phyloP scores from a whole-genome alignment of 192 early-diverging fungal genomes.

The Lobosporangium transversale region DNA sequence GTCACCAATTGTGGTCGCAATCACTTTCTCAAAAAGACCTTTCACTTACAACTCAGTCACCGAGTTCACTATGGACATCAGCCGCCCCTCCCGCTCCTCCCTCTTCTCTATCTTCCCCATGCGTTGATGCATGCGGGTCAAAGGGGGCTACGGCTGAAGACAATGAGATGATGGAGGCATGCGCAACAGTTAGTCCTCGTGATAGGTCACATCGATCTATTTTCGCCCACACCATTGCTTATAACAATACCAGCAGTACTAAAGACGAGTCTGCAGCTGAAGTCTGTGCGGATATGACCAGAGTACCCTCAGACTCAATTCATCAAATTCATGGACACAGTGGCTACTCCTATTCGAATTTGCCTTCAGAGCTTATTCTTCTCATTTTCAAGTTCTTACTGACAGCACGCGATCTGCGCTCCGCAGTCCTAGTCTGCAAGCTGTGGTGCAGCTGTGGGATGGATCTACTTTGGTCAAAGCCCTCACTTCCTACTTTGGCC shows the following conservation, averaged over 20 bases:
- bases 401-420: slow-evolving; percentile 55
- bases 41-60: background rate
- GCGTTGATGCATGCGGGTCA: background rate
- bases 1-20: background rate
- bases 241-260: background rate
- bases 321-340: background rate
- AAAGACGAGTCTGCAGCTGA: no score
- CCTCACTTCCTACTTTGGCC: background rate
- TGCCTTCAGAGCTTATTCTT: slow-evolving; percentile 65
- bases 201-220: background rate
- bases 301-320: no score
- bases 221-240: background rate
- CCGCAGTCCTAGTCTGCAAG: slow-evolving; percentile 61
- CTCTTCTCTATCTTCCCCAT: background rate
- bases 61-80: background rate
- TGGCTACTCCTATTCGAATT: slow-evolving; percentile 11
- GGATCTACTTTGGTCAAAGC: slow-evolving; percentile 36
- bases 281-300: no score
- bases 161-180: background rate
- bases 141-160: background rate
- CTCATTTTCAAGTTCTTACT: slow-evolving; percentile 60
- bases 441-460: slow-evolving; percentile 53
- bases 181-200: background rate
- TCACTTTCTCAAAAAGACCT: background rate
- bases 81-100: background rate